Evolutionary conservation across 371 early-diverging fungal genomes (phyloP), one percentile per base, ranked within the genome.

Genomic region (Syncephalastrum sp.): DNA sequence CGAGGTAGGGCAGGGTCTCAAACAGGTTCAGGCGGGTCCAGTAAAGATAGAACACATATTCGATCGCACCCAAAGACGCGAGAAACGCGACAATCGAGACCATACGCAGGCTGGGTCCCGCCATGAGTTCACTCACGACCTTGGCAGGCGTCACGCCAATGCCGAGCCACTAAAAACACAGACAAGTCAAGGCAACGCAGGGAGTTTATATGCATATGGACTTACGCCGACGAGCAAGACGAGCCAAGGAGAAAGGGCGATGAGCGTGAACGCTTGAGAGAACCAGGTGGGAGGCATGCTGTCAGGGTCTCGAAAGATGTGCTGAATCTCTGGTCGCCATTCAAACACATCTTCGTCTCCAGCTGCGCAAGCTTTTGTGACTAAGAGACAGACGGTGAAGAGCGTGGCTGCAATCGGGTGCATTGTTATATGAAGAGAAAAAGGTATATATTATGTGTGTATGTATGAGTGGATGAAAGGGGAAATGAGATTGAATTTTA

Each of bases 11-110:
- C 15, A 91, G 76, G 19, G 86, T 82, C 65, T 90, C 83, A 68
- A 89, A 86, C 45, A 91, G 62, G 64, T 86, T 89, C 52, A 87
- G 72, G 43, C 76, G 63, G 14, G 82, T 77, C 89, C 89, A 91
- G 72, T 88, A 91, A 43, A 79, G 68, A 70, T 82, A 85, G 55
- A 86, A 84, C 19, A 89, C 72, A 24, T 69, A 76, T 60, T 86
- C 82, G 55, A 82, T 74, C 44, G 74, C 73, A 23, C 69, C 80
- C 25, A 89, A 66, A 13, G 84, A 73, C 16, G 63, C 75, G 46
- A 88, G 61, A 67, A 88, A 89, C 46, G 75, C 71, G 15, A 81
- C 24, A 50, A 85, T 81, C 7, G 64, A 65, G n/a, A 83, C 58
- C 24, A 83, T 55, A 19, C 69, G 67, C 23, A 50, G 45, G 21